These are phyloP conservation scores for Solanum commersonii DNA, from an alignment of 257 asterid genomes.

Conservation along the genomic window DNA sequence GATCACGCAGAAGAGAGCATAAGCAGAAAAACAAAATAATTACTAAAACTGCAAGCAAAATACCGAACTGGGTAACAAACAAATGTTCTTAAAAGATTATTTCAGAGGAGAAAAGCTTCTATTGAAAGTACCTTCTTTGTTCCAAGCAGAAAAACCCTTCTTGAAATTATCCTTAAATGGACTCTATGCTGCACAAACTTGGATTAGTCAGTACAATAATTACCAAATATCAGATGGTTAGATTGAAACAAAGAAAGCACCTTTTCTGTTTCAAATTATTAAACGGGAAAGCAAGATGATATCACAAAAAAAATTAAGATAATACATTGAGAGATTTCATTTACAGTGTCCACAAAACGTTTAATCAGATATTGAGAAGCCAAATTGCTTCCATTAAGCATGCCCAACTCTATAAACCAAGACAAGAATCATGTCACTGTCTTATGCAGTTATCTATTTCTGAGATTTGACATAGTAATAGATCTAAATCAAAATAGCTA, in stretches of 20 bases:
- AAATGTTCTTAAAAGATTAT: not conserved
- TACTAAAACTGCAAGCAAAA: not conserved
- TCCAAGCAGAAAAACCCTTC: not conserved
- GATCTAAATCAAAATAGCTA: not conserved
- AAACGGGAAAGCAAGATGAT: not conserved
- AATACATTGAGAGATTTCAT: not conserved
- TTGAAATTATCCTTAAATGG: not conserved
- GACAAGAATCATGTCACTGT: not conserved
- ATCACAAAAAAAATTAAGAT: not conserved
- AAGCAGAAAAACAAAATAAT: not conserved
- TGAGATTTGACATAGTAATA: not conserved
- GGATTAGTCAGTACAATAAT: not conserved
- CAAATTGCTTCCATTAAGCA: not conserved
- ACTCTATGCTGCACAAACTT: not conserved
- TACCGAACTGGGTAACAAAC: not conserved
- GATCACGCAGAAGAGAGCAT: slow-evolving; percentile 48
- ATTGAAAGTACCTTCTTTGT: not conserved
- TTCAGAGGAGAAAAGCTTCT: not conserved
- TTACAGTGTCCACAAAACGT: not conserved
- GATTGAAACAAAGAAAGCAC: not conserved
- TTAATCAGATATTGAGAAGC: not conserved
- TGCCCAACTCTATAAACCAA: not conserved
- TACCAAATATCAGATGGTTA: not conserved
- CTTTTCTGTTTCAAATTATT: not conserved
- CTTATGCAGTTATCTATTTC: not conserved